These are phyloP conservation scores for Colletotrichum chrysophilum DNA, from an alignment of 2,329 filamentous ascomycete genomes.

Conservation along the genomic window DNA sequence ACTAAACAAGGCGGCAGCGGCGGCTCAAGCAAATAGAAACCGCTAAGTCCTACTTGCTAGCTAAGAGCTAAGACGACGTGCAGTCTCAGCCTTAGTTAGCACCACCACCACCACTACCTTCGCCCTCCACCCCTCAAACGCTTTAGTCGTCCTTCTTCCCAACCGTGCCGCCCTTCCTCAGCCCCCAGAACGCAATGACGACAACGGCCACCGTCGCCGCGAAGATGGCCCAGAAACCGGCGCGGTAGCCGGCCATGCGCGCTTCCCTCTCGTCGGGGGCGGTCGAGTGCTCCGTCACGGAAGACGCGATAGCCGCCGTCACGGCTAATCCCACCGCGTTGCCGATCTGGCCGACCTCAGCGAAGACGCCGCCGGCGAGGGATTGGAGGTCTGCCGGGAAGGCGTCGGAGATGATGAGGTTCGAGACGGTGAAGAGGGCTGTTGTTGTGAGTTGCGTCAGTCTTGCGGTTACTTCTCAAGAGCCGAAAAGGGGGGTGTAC, in stretches of 20 bases:
- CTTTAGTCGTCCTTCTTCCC: constrained; percentile 45
- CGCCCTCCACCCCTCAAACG: not conserved
- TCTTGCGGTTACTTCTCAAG: not conserved
- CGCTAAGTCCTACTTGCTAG: not conserved
- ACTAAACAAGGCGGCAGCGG: not conserved
- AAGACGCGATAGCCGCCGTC: constrained; percentile 51
- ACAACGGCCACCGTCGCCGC: constrained; percentile 43
- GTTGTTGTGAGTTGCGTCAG: not conserved
- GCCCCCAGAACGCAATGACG: constrained; percentile 42
- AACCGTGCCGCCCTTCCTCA: constrained; percentile 52
- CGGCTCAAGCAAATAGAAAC: not conserved
- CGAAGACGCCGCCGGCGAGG: constrained; percentile 65
- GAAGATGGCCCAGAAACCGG: constrained; percentile 59
- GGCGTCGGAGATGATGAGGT: constrained; percentile 58
- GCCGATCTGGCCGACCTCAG: constrained; percentile 62
- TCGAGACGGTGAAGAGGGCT: constrained; percentile 61
- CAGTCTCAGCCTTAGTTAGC: not conserved
- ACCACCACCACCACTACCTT: not conserved
- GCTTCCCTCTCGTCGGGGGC: constrained; percentile 30
- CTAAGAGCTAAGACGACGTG: not conserved
- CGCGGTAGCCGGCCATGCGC: constrained; percentile 56
- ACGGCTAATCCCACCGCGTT: constrained; percentile 57
- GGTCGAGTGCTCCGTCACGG: constrained; percentile 44
- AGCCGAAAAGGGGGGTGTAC: constrained; percentile 16
- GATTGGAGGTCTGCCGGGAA: constrained; percentile 61